These are phyloP conservation scores for Teunomyces cretensis DNA, from an alignment of 805 yeast species.

Conservation along the genomic window DNA sequence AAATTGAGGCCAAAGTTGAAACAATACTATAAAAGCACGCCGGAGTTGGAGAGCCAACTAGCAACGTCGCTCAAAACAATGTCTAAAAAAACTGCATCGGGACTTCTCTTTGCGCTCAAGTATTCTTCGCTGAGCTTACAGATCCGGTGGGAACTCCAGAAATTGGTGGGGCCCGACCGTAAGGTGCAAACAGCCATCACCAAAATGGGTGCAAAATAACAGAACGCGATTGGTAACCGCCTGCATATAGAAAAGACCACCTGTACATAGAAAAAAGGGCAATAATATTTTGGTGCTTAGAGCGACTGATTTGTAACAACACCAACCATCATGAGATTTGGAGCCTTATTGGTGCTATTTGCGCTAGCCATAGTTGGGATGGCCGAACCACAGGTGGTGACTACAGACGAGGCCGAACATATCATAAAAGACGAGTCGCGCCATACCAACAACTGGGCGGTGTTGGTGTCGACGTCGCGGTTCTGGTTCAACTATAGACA, in stretches of 20 bases:
- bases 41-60: conserved; percentile 10
- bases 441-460: conserved; percentile 78
- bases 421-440: conserved; percentile 33
- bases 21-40: conserved; percentile 6
- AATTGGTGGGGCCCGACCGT: conserved; percentile 25
- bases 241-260: neutral
- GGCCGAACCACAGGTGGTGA: conserved; percentile 11
- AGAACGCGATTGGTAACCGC: neutral
- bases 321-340: neutral
- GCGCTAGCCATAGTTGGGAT: neutral
- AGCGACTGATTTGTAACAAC: neutral
- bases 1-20: conserved; percentile 11
- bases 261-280: neutral
- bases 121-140: conserved; percentile 24
- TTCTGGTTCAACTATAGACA: conserved; percentile 99
- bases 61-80: conserved; percentile 10
- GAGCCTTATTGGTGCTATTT: conserved; percentile 6
- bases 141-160: conserved; percentile 32
- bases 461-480: conserved; percentile 89
- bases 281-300: too few relatives aligned
- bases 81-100: conserved; percentile 15
- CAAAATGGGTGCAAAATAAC: conserved; percentile 3
- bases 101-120: conserved; percentile 29
- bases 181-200: conserved; percentile 7
- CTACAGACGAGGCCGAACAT: conserved; percentile 20